These are phyloP conservation scores for Colletotrichum scovillei DNA, from an alignment of 2,329 filamentous ascomycete genomes.

Conservation along the genomic window DNA sequence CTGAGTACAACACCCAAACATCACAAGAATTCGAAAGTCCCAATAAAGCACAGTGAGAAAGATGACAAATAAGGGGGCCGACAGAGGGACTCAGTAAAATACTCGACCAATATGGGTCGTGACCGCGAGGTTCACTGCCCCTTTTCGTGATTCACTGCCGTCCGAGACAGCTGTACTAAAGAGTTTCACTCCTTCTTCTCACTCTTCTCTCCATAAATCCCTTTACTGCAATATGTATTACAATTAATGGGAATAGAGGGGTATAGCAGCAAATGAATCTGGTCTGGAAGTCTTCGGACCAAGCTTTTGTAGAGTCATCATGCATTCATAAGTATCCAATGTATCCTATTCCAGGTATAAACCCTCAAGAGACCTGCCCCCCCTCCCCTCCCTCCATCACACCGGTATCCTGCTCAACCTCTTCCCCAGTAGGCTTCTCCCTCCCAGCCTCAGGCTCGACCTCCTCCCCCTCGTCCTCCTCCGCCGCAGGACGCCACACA, in stretches of 20 bases:
- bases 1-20: too few species aligned
- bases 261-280: not conserved
- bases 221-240: too few species aligned
- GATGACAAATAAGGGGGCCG: too few species aligned
- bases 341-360: not conserved
- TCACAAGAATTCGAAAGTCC: too few species aligned
- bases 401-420: not conserved
- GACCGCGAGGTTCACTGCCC: too few species aligned
- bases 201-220: not conserved
- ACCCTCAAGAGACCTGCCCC: not conserved
- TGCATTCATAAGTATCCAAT: conserved; percentile 2
- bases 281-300: not conserved
- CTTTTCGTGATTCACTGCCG: too few species aligned
- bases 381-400: not conserved
- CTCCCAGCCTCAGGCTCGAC: not conserved
- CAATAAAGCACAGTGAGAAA: too few species aligned
- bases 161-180: too few species aligned
- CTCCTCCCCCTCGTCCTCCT: not conserved
- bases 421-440: conserved; percentile 7
- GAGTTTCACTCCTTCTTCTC: too few species aligned
- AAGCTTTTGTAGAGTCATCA: conserved; percentile 6
- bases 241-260: not conserved
- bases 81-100: too few species aligned
- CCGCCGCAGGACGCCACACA: conserved; percentile 11
- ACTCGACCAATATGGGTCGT: too few species aligned